These are phyloP conservation scores for Alternaria viburni DNA, from an alignment of 2,329 filamentous ascomycete genomes.

Conservation along the genomic window DNA sequence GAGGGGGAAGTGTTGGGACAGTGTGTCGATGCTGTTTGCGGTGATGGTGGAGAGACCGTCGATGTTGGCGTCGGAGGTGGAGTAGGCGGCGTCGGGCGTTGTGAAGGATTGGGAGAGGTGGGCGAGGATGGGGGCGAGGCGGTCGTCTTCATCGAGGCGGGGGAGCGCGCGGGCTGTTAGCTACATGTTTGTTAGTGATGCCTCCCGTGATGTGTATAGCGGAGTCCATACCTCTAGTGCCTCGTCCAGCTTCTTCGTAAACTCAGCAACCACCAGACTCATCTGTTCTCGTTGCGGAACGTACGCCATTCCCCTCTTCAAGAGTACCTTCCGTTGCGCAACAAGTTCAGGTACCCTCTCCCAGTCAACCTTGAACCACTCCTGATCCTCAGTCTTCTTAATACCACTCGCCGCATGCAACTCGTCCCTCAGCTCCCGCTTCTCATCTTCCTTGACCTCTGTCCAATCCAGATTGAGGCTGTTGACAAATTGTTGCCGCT, in stretches of 20 bases:
- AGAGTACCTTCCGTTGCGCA: slow-evolving; percentile 72
- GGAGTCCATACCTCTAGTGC: slow-evolving; percentile 72
- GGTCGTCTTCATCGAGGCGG: slow-evolving; percentile 93
- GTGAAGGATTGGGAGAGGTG: slow-evolving; percentile 96
- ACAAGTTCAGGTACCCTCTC: slow-evolving; percentile 89
- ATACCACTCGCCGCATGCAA: slow-evolving; percentile 61
- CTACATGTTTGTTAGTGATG: slow-evolving; percentile 50
- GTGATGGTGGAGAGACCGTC: slow-evolving; percentile 72
- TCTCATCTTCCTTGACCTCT: slow-evolving; percentile 79
- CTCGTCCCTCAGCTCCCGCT: slow-evolving; percentile 67
- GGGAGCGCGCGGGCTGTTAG: slow-evolving; percentile 90
- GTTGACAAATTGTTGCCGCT: slow-evolving; percentile 77
- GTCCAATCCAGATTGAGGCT: slow-evolving; percentile 85
- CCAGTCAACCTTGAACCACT: slow-evolving; percentile 98
- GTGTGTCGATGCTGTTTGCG: slow-evolving; percentile 71
- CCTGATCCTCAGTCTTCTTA: slow-evolving; percentile 73
- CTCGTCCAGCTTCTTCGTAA: slow-evolving; percentile 77
- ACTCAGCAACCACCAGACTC: slow-evolving; percentile 89
- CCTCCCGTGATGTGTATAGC: background rate
- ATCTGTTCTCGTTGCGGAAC: slow-evolving; percentile 86
- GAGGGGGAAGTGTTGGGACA: slow-evolving; percentile 82
- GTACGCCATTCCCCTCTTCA: slow-evolving; percentile 85
- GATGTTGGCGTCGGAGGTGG: slow-evolving; percentile 72
- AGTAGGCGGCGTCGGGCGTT: slow-evolving; percentile 85
- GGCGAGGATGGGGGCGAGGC: slow-evolving; percentile 74